phyloP scores from a whole-genome alignment of 2,329 filamentous ascomycete genomes.

The Sarocladium oryzae region DNA sequence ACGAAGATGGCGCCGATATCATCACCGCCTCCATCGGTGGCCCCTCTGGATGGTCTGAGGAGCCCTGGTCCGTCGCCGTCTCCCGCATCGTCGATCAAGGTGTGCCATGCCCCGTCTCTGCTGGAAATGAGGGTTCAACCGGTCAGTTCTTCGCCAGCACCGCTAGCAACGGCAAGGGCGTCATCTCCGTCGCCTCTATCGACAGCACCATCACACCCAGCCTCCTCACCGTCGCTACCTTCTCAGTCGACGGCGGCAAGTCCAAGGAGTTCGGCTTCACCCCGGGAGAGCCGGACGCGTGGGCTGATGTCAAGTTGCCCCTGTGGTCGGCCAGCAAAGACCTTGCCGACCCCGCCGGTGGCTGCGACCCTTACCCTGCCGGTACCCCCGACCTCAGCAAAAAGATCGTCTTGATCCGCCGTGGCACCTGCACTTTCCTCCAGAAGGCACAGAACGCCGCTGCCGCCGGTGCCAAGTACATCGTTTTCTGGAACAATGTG shows the following conservation, averaged over 20 bases:
- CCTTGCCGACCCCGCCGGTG: constrained; percentile 39
- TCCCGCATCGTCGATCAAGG: constrained; percentile 47
- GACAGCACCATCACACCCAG: constrained; percentile 39
- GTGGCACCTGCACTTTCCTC: constrained; percentile 50
- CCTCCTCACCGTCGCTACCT: constrained; percentile 36
- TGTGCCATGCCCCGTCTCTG: constrained; percentile 46
- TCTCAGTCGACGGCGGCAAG: constrained; percentile 28
- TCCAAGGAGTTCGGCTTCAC: constrained; percentile 36
- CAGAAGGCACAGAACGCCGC: constrained; percentile 47
- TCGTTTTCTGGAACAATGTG: constrained; percentile 56
- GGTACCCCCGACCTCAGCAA: constrained; percentile 50
- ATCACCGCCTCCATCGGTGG: constrained; percentile 51
- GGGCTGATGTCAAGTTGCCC: constrained; percentile 39
- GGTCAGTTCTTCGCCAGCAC: constrained; percentile 45
- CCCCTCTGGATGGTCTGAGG: constrained; percentile 44
- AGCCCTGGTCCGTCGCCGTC: constrained; percentile 43
- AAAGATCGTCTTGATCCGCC: constrained; percentile 53
- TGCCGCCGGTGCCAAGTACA: constrained; percentile 50
- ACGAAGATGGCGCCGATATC: constrained; percentile 51
- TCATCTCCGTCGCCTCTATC: constrained; percentile 43
- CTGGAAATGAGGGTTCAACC: constrained; percentile 40
- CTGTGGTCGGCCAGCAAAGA: constrained; percentile 45
- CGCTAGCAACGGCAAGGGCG: constrained; percentile 40
- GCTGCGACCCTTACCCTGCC: constrained; percentile 44
- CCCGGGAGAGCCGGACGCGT: constrained; percentile 33